Evolutionary conservation across 139 green algal genomes (phyloP), one percentile per base, ranked within the genome.

Genomic region (Coelastrella sp.): DNA sequence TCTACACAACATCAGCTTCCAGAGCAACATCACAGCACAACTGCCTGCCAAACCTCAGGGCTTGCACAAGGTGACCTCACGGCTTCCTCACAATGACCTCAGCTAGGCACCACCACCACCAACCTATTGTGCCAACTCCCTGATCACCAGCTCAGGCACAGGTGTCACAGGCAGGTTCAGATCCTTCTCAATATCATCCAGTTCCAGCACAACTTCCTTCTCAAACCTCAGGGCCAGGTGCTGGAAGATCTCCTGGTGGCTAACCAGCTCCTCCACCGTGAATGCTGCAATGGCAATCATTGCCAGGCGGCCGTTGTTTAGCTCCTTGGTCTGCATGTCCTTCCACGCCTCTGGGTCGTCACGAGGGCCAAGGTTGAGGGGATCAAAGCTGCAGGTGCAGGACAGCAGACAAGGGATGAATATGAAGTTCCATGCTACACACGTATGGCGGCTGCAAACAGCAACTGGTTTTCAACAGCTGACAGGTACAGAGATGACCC

Each of bases 251-350:
- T 93, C 87, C 56, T 92, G 80, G 65, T 92, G 77, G 77, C 71
- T 90, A 7, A 94, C 83, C 54, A 94, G 78, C 92, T 97, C 95
- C 92, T 98, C 93, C 13, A 90, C 93, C 8, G 95, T 92, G 80
- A 98, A 97, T 23, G 89, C 95, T 61, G 94, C 92, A 61, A 97
- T 96, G 90, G 95, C 94, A 77, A 98, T 96, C 96, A 98, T 98
- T 73, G 96, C 96, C 65, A 97, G 94, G 75, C 95, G 95, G 66
- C 95, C 96, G 83, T 98, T 97, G 94, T 98, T 98, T 13, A 98
- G 92, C 93, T 98, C 96, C 94, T 96, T 97, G 77, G 92, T 95
- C 92, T 97, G 86, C 92, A 97, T 87, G 56, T 91, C 93, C 80
- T 96, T 94, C 22, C 95, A 85, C 73, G 92, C 93, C 80, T 94